These are phyloP conservation scores for Tubosaeta sp. DNA, from an alignment of 768 basidiomycete species.

Conservation along the genomic window DNA sequence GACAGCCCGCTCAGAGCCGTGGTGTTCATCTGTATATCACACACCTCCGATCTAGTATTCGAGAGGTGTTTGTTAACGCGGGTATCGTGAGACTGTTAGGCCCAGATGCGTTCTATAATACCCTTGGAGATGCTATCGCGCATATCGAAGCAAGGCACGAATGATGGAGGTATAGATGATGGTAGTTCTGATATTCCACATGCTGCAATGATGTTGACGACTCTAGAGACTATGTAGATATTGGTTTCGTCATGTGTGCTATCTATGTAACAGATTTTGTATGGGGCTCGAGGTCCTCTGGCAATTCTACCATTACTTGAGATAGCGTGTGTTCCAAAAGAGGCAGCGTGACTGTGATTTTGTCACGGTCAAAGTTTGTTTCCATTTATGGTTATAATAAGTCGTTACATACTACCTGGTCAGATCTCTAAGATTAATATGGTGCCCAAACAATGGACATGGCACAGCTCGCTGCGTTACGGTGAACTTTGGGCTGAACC, in stretches of 20 bases:
- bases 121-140: slow-evolving; percentile 40
- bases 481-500: too few species aligned
- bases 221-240: background rate
- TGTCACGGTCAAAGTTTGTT: too few species aligned
- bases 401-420: too few species aligned
- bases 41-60: slow-evolving; percentile 38
- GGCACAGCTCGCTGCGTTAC: too few species aligned
- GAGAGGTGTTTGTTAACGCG: slow-evolving; percentile 38
- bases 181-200: too few species aligned
- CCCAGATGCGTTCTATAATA: slow-evolving; percentile 41
- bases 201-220: background rate
- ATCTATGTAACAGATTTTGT: background rate
- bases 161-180: too few species aligned
- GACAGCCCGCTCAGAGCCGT: slow-evolving; percentile 31
- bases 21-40: slow-evolving; percentile 44
- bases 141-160: slow-evolving; percentile 29
- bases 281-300: background rate
- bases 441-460: too few species aligned
- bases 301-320: background rate
- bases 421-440: too few species aligned
- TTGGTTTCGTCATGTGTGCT: background rate
- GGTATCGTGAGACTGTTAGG: slow-evolving; percentile 43
- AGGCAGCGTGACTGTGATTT: too few species aligned
- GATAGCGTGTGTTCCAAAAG: too few species aligned
- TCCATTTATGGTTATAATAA: too few species aligned